phyloP scores from a whole-genome alignment of 2,329 filamentous ascomycete genomes.

The Thelonectria discophora region DNA sequence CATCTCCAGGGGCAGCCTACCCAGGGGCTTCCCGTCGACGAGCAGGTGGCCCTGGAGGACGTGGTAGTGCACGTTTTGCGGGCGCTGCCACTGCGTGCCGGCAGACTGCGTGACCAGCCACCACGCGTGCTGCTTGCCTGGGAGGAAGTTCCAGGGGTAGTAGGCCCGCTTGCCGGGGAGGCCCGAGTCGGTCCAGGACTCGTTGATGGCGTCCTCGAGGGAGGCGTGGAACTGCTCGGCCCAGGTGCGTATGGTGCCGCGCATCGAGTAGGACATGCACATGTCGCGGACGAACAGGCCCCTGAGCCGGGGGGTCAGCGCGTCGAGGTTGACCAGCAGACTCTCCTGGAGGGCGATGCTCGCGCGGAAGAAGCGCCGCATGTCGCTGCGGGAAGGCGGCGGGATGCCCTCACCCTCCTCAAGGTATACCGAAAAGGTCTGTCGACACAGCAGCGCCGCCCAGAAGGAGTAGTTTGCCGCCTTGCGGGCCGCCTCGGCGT shows the following conservation, averaged over 20 bases:
- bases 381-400: conserved; percentile 13
- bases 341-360: conserved; percentile 44
- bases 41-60: conserved; percentile 45
- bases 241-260: conserved; percentile 16
- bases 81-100: neutral
- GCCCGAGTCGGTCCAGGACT: conserved; percentile 24
- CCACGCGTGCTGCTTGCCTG: neutral
- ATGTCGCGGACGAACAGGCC: conserved; percentile 35
- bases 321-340: conserved; percentile 28
- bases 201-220: conserved; percentile 39
- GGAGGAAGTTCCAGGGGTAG: conserved; percentile 16
- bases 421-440: conserved; percentile 44
- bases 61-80: conserved; percentile 48
- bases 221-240: conserved; percentile 35
- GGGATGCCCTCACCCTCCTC: neutral
- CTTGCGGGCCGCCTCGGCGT: conserved; percentile 49
- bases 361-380: conserved; percentile 33
- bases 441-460: conserved; percentile 64
- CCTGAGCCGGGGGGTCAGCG: conserved; percentile 9
- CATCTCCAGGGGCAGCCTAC: conserved; percentile 62
- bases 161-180: neutral
- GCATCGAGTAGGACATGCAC: conserved; percentile 24
- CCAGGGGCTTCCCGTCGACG: conserved; percentile 47
- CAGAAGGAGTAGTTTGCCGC: conserved; percentile 56
- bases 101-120: conserved; percentile 19